These are phyloP conservation scores for Cryptosporidium sp. DNA, from an alignment of 169 alveolate genomes.

Conservation along the genomic window DNA sequence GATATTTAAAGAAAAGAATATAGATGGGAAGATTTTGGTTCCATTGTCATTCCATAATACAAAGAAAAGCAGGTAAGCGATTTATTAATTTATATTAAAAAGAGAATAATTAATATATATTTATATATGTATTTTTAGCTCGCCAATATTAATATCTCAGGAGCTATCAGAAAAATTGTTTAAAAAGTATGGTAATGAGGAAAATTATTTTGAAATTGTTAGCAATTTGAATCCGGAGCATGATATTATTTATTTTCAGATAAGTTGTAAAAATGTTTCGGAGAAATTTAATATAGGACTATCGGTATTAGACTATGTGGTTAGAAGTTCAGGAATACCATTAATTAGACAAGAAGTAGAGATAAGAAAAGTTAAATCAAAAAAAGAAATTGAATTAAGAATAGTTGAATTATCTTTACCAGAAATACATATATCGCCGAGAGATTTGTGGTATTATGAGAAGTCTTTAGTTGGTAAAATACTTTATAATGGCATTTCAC, in stretches of 20 bases:
- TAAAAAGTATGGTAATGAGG: background rate
- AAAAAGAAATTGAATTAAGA: slow-evolving; percentile 14
- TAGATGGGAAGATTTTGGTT: slow-evolving; percentile 16
- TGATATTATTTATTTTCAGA: slow-evolving; percentile 11
- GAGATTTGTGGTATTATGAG: slow-evolving; percentile 71
- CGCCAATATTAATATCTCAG: slow-evolving; percentile 18
- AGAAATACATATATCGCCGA: slow-evolving; percentile 38
- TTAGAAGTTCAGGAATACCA: slow-evolving; percentile 33
- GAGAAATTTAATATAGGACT: slow-evolving; percentile 14
- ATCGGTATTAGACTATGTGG: slow-evolving; percentile 24
- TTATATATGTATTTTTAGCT: background rate
- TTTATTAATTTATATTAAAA: background rate
- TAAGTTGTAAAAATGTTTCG: background rate
- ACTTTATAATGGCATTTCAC: slow-evolving; percentile 39
- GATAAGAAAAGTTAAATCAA: slow-evolving; percentile 4
- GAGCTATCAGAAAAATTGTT: background rate
- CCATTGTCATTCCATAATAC: slow-evolving; percentile 67
- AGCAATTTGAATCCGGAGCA: background rate
- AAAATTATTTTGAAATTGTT: background rate
- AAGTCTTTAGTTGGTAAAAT: slow-evolving; percentile 51
- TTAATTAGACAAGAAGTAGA: slow-evolving; percentile 53
- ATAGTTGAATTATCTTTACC: slow-evolving; percentile 54
- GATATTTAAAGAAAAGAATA: background rate
- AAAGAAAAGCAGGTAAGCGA: slow-evolving; percentile 57
- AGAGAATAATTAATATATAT: background rate